Conservation (phyloP, 2,329 filamentous ascomycete species). For the Pestalotiopsis sp. region DNA sequence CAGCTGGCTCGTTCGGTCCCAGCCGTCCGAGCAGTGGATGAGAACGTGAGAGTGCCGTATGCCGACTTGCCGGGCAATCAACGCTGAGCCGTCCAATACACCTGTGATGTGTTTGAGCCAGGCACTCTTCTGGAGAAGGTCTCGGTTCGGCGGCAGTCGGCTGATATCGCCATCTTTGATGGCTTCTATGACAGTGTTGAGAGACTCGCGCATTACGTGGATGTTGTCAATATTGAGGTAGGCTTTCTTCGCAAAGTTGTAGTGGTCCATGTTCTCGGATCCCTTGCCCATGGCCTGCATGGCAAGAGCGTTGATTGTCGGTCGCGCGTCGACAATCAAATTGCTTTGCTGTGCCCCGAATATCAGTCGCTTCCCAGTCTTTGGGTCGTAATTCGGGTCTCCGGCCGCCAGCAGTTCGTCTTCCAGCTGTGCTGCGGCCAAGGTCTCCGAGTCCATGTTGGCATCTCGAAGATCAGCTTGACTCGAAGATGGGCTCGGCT, state of each 20-base stretch:
- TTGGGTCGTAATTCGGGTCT: conserved; percentile 57
- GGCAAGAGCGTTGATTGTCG: conserved; percentile 89
- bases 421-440: conserved; percentile 67
- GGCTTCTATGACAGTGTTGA: conserved; percentile 85
- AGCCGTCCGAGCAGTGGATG: conserved; percentile 97
- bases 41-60: conserved; percentile 93
- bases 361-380: conserved; percentile 65
- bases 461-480: conserved; percentile 49
- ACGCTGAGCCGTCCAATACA: conserved; percentile 79
- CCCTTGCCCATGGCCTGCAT: conserved; percentile 94
- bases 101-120: conserved; percentile 91
- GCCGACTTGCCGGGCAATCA: conserved; percentile 86
- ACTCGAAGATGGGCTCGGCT: conserved; percentile 49
- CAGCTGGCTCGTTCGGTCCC: conserved; percentile 95
- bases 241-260: conserved; percentile 86
- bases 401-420: conserved; percentile 64
- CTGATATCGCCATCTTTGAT: conserved; percentile 92
- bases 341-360: conserved; percentile 95
- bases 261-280: conserved; percentile 97
- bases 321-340: conserved; percentile 92
- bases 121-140: conserved; percentile 78
- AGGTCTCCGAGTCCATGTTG: conserved; percentile 50
- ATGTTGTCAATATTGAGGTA: conserved; percentile 98
- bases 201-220: conserved; percentile 92
- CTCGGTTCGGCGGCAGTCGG: conserved; percentile 77